These are phyloP conservation scores for Polyporus tsugae DNA, from an alignment of 1,284 basidiomycete species.

Conservation along the genomic window DNA sequence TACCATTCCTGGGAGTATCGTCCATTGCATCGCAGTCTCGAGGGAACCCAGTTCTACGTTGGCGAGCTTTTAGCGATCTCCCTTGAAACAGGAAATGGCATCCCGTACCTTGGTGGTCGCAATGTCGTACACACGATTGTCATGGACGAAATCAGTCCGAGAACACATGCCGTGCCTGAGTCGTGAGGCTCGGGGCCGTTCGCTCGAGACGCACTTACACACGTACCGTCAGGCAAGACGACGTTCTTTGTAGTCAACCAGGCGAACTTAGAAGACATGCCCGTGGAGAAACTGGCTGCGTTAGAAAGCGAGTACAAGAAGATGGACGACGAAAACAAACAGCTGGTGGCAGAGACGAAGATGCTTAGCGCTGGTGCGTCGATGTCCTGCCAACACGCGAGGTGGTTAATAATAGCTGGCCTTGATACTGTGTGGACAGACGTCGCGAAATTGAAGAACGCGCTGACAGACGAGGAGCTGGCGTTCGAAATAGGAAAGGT, in stretches of 20 bases:
- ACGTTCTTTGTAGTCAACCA: conserved; percentile 86
- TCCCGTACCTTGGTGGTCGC: background rate
- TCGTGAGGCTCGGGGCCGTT: background rate
- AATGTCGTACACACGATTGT: background rate
- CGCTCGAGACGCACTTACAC: background rate
- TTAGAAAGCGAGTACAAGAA: conserved; percentile 63
- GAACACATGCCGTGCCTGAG: background rate
- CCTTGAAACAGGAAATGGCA: background rate
- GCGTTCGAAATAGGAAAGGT: conserved; percentile 54
- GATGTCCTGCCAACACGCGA: conserved; percentile 12
- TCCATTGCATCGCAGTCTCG: too few species aligned
- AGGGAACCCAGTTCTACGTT: background rate
- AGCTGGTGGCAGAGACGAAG: conserved; percentile 59
- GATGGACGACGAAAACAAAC: conserved; percentile 69
- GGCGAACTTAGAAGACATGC: conserved; percentile 65
- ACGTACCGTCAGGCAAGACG: conserved; percentile 71
- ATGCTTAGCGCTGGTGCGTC: conserved; percentile 57
- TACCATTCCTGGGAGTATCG: background rate
- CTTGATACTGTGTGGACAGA: conserved; percentile 52
- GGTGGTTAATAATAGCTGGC: background rate
- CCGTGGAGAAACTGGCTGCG: conserved; percentile 61
- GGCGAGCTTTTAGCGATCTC: background rate
- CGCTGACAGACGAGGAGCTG: conserved; percentile 77
- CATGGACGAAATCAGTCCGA: background rate
- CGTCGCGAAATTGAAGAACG: conserved; percentile 63